Evolutionary conservation across 2,329 filamentous ascomycete species (phyloP), one percentile per base, ranked within the genome.

Genomic region (Colletotrichum falcatum): DNA sequence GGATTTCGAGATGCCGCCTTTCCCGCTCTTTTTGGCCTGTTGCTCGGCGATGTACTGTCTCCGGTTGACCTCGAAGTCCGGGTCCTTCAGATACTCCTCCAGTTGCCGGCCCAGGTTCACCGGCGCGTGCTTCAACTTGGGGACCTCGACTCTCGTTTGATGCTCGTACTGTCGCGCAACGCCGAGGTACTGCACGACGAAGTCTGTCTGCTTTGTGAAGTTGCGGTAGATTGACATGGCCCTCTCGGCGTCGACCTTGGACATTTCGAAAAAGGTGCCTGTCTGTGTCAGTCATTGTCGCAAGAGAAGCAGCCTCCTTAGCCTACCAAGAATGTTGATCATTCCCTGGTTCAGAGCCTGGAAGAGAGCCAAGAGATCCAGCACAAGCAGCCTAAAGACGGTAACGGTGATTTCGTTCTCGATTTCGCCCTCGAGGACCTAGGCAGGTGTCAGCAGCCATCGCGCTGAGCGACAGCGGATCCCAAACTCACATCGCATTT

Each of bases 191-290:
- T 94, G 91, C 20, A 99, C 95, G 1, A 98, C 95, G 74, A 91
- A 90, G 75, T 98, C 95, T 8, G 96, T 99, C 80, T 97, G 95
- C 76, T 90, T 92, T 20, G 94, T 94, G 77, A 99, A 99, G 20
- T 88, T 92, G 78, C 95, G 93, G 82, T 99, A 99, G 72, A 99
- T 95, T 71, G 90, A 88, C 82, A 99, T 90, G 67, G 96, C 94
- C 73, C 95, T 89, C 80, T 98, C 94, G 70, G 96, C 97, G 81
- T 99, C 96, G 33, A 93, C 88, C 77, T 93, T 94, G 61, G 96
- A 98, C 92, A 99, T 95, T 83, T 99, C 96, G 77, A 99, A 99
- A 81, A 98, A 99, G 81, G 97, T 94, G 76, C 96, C 94, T 97
- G 73, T 39, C 30, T 44, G 65, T 70, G 71, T 73, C 35, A 66